These are phyloP conservation scores for Truncatella angustata DNA, from an alignment of 2,329 filamentous ascomycete genomes.

Conservation along the genomic window DNA sequence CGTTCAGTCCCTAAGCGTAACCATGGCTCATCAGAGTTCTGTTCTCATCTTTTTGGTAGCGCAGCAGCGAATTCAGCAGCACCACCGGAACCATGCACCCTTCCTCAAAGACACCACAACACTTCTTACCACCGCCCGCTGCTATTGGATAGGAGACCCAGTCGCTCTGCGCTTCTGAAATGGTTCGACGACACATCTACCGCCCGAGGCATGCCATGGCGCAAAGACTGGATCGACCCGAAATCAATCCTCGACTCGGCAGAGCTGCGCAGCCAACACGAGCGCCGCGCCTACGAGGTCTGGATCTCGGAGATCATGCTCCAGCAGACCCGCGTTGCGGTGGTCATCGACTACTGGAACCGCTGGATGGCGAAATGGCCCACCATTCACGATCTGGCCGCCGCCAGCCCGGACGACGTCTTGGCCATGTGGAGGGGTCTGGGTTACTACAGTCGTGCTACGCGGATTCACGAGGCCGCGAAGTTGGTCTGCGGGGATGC, in stretches of 20 bases:
- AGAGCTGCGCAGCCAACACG: constrained; percentile 41
- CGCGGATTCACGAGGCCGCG: constrained; percentile 57
- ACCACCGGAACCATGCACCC: constrained; percentile 14
- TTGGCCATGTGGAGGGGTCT: constrained; percentile 58
- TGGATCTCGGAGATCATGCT: constrained; percentile 69
- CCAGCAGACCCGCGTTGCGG: constrained; percentile 62
- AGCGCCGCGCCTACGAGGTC: constrained; percentile 60
- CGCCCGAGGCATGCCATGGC: constrained; percentile 56
- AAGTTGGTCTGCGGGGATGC: constrained; percentile 45
- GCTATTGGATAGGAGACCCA: constrained; percentile 38
- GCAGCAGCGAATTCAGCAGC: not conserved
- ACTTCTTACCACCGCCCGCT: constrained; percentile 49
- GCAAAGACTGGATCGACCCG: constrained; percentile 55
- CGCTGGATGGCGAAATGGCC: constrained; percentile 62
- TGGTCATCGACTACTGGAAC: constrained; percentile 63
- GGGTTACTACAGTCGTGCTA: constrained; percentile 65
- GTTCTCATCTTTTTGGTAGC: constrained; percentile 21
- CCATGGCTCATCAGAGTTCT: constrained; percentile 9
- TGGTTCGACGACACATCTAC: constrained; percentile 52
- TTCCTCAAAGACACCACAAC: constrained; percentile 32
- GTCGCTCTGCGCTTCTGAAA: constrained; percentile 38
- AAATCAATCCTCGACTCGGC: constrained; percentile 19
- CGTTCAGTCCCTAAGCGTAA: not conserved
- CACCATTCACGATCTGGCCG: constrained; percentile 54
- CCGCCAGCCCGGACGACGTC: constrained; percentile 53